These are phyloP conservation scores for Eimeria tenella DNA, from an alignment of 169 alveolate genomes.

Conservation along the genomic window DNA sequence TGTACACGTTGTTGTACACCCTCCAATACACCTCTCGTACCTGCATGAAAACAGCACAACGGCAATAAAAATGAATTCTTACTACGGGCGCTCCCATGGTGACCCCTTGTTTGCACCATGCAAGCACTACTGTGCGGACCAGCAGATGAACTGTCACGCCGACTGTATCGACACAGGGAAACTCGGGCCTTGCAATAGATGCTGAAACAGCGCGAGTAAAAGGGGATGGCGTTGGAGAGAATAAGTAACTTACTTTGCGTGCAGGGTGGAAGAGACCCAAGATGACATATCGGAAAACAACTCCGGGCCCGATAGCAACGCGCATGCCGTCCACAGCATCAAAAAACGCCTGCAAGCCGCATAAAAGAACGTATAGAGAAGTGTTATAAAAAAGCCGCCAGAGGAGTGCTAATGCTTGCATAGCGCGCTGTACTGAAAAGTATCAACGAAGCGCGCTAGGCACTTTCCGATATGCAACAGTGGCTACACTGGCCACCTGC, in stretches of 20 bases:
- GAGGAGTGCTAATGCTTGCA: too few relatives aligned
- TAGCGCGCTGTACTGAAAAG: too few relatives aligned
- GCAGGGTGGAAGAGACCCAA: constrained; percentile 99
- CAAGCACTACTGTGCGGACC: neutral
- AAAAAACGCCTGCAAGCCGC: constrained; percentile 94
- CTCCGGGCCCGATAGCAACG: constrained; percentile 99
- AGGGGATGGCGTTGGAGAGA: neutral
- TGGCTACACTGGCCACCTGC: neutral
- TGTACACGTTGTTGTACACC: constrained; percentile 98
- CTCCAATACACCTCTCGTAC: constrained; percentile 97
- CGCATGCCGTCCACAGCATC: constrained; percentile 99
- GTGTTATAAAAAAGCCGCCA: neutral
- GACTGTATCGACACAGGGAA: neutral
- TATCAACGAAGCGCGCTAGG: too few relatives aligned
- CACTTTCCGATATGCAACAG: neutral
- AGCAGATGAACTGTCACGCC: neutral
- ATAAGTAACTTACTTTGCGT: constrained; percentile 92
- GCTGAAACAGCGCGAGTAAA: neutral
- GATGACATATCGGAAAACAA: constrained; percentile 95
- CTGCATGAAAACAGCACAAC: constrained; percentile 61
- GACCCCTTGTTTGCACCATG: neutral
- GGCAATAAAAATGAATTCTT: neutral
- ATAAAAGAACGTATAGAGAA: neutral
- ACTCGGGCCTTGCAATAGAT: neutral
- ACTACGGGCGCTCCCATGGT: neutral